Base-by-base conservation (phyloP, 257 asterid genomes). In the Eucommia ulmoides region DNA sequence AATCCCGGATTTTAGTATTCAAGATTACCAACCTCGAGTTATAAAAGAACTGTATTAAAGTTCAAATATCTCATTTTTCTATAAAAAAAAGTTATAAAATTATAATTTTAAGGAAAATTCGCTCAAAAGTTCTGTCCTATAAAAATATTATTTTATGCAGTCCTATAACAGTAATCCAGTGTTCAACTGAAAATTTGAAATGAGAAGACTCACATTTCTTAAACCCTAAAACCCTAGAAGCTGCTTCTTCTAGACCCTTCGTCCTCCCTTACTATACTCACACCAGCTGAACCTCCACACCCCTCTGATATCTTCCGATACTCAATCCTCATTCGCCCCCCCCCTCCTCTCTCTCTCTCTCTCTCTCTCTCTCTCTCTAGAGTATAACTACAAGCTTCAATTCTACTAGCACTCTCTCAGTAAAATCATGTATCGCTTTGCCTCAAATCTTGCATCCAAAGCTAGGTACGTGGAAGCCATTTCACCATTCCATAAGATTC, bases 361-460 rank as follows among this genome's bases (percentile, higher is more conserved):
- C 33, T 52, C 52, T 46, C n/a, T n/a, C n/a, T n/a, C n/a, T n/a
- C n/a, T n/a, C n/a, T 22, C 67, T 16, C 8, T 47, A 4, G 33
- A 41, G 35, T 26, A 46, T 14, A 14, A 29, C 38, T 52, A 18
- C 14, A 45, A 33, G 8, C 21, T 17, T 12, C 51, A 23, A n/a
- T 33, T 8, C 18, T 19, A 29, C 17, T 26, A 23, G 20, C 23
- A 56, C 19, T 12, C 20, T 6, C 21, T 49, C 49, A 2, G 44
- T 5, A 5, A 18, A 23, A 63, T 12, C 29, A 88, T 88, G 97
- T 77, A 88, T 56, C 82, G 97, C 16, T 79, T 77, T 57, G 92
- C 83, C 41, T 88, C 94, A 45, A 84, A 84, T 74, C 78, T 88
- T 54, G 97, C 84, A 29, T 75, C 92, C 18, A 84, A 78, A 59